phyloP scores from a whole-genome alignment of 2,329 filamentous ascomycete genomes.

The Cyphellophora europaea region DNA sequence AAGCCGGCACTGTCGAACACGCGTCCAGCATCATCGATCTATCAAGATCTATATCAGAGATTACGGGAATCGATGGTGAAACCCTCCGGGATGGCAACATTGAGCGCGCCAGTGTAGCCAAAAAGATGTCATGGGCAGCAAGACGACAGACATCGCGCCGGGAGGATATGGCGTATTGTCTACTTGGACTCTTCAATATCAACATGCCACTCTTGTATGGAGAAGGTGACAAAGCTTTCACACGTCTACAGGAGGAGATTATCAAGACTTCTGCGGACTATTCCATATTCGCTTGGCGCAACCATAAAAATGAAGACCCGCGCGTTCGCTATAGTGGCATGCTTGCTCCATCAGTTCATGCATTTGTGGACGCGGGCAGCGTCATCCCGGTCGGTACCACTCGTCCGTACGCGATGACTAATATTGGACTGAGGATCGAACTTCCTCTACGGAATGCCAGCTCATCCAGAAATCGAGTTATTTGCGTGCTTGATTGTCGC shows the following conservation, averaged over 20 bases:
- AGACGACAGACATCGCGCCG: constrained; percentile 22
- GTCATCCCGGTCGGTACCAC: no score
- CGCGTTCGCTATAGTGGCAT: no score
- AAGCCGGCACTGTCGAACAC: background rate
- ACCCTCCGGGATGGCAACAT: no score
- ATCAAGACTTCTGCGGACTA: constrained; percentile 10
- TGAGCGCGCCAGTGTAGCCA: no score
- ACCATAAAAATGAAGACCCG: no score
- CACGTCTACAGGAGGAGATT: constrained; percentile 14
- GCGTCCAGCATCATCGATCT: background rate
- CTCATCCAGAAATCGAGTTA: no score
- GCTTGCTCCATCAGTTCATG: no score
- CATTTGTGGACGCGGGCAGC: no score
- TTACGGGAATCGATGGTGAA: background rate
- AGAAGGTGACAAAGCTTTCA: constrained; percentile 21
- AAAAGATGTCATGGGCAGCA: constrained; percentile 33
- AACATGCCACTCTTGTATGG: constrained; percentile 38
- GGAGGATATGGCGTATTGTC: constrained; percentile 37
- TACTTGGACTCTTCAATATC: constrained; percentile 36
- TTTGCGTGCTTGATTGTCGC: no score
- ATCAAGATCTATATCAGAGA: background rate
- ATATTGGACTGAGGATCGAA: no score
- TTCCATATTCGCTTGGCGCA: constrained; percentile 14
- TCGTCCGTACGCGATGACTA: no score
- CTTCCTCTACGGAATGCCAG: no score